A percentile compares a stretch with the other conserved stretches of the same genome.
These are phyloP conservation scores for Narthecium ossifragum DNA, from an alignment of 106 monocot genomes.

Conservation along the genomic window DNA sequence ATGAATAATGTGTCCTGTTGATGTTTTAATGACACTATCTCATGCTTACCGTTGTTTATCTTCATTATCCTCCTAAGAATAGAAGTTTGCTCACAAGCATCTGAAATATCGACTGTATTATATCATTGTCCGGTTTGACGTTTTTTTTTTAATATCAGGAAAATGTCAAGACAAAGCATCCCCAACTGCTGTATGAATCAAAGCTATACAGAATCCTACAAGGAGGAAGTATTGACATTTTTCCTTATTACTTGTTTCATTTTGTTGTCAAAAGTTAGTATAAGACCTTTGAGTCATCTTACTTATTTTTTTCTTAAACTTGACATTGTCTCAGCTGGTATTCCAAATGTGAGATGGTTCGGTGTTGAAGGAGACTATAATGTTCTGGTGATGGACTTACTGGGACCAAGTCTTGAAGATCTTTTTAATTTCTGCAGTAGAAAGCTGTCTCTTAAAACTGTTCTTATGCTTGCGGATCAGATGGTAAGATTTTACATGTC, in stretches of 20 bases:
- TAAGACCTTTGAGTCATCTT: neutral
- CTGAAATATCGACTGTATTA: no score
- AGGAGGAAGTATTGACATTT: constrained; percentile 37
- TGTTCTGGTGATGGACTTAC: constrained; percentile 33
- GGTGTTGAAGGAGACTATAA: constrained; percentile 33
- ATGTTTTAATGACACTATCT: no score
- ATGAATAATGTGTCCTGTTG: no score
- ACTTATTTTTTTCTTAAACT: neutral
- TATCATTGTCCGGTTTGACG: no score
- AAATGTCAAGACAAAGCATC: constrained; percentile 40
- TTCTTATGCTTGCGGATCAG: constrained; percentile 39
- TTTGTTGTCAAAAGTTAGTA: neutral
- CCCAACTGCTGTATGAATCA: constrained; percentile 36
- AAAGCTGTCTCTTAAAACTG: constrained; percentile 30
- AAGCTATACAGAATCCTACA: constrained; percentile 39
- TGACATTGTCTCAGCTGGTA: constrained; percentile 17
- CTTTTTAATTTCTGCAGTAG: constrained; percentile 30
- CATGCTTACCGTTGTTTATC: no score
- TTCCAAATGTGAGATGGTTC: constrained; percentile 34
- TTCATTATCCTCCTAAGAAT: no score
- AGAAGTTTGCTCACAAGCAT: no score
- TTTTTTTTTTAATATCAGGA: constrained; percentile 21
- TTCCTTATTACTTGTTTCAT: neutral
- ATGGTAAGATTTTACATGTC: constrained; percentile 11
- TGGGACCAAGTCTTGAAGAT: constrained; percentile 40